phyloP scores from a whole-genome alignment of 225 moss, liverwort and hornwort species.

The Anthoceros angustus region DNA sequence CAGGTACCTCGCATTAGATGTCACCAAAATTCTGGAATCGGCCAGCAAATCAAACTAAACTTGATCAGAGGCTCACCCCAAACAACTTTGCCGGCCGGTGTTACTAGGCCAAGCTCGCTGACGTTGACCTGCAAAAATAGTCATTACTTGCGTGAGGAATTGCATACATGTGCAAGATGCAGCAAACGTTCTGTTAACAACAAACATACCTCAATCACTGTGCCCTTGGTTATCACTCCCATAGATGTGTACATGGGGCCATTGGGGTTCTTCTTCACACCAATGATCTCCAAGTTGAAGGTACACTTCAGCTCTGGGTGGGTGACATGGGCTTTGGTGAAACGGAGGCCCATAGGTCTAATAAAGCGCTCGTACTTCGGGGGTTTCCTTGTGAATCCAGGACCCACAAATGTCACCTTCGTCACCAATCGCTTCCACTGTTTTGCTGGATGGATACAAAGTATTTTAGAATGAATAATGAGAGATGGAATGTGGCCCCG shows the following conservation, averaged over 20 bases:
- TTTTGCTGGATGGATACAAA: constrained; percentile 38
- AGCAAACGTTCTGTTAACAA: too few relatives aligned
- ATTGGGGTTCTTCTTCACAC: constrained; percentile 96
- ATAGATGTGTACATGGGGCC: constrained; percentile 97
- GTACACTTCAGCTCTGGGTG: constrained; percentile 97
- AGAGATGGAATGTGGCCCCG: too few relatives aligned
- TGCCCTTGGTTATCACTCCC: constrained; percentile 96
- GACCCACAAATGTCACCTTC: constrained; percentile 94
- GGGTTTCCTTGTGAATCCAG: constrained; percentile 90
- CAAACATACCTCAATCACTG: constrained; percentile 87
- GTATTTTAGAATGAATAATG: constrained; percentile 6
- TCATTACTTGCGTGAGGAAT: too few relatives aligned
- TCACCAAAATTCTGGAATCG: neutral
- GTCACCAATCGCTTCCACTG: constrained; percentile 97
- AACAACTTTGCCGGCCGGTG: constrained; percentile 93
- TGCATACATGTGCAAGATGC: too few relatives aligned
- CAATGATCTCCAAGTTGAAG: constrained; percentile 84
- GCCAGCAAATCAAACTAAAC: neutral
- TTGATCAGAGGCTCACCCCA: constrained; percentile 42
- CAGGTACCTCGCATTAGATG: neutral
- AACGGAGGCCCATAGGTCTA: constrained; percentile 93
- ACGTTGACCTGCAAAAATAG: constrained; percentile 83
- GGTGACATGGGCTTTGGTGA: constrained; percentile 92
- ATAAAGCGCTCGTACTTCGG: constrained; percentile 97
- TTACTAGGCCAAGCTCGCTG: constrained; percentile 89